Base-by-base conservation (phyloP, 2,329 filamentous ascomycete genomes). In the Lecanicillium sp. region DNA sequence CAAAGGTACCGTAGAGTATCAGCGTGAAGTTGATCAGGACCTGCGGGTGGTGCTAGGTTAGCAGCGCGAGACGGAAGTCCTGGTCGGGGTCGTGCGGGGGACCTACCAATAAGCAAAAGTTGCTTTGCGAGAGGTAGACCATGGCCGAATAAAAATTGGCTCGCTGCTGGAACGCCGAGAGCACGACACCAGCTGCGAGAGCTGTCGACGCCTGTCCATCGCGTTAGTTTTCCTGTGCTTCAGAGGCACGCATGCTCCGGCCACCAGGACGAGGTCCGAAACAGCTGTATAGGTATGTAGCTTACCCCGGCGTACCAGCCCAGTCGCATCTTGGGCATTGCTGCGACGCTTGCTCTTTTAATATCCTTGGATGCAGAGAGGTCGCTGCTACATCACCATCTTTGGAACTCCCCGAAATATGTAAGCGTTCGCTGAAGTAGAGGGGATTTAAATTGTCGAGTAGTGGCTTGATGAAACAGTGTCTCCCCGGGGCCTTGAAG, bases 81-180 rank as follows among this genome's bases (percentile, higher is more conserved):
- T 29, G 14, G 22, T 25, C 11, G 6, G 29, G 34, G 33, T 29
- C 12, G 22, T 25, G 6, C 4, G 29, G 34, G 33, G n/a, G 12
- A 63, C 76, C 50, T 61, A 92, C 86, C 77, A 97, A 85, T 38
- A 97, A 70, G 58, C 90, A 97, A 52, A 94, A 82, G 67, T 92
- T 97, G 63, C 88, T 96, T 64, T 97, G 90, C 29, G 89, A 87
- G 36, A 98, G 79, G 64, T 97, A 95, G 35, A 98, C 92, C 66
- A 88, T 92, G 49, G 92, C 89, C 39, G 90, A 94, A 68, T 98
- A 98, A 72, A 97, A 98, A 65, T 98, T 98, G 47, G 92, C 83
- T 48, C 92, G 80, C 66, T 97, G 87, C 57, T 92, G 84, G 64
- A 97, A 90, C 45, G 92, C 90, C 57, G 89, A 92, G 42, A 94